Conservation (phyloP, 1,284 basidiomycete genomes). For the Cutaneotrichosporon cavernicola region DNA sequence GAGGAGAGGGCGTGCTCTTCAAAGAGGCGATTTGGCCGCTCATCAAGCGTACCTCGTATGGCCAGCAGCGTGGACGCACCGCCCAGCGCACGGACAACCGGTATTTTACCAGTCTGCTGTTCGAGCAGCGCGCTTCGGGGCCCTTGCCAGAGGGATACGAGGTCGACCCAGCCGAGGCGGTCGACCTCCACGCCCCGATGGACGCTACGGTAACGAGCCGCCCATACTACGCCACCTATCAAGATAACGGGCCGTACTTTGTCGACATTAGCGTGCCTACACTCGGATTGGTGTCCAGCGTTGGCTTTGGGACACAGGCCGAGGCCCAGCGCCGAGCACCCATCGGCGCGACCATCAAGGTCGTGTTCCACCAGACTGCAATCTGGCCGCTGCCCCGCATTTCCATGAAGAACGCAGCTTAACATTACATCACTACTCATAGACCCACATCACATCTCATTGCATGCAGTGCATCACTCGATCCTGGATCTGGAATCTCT, state of each 20-base stretch:
- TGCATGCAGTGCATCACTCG: slow-evolving; percentile 18
- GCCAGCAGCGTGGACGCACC: slow-evolving; percentile 26
- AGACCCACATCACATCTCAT: slow-evolving; percentile 14
- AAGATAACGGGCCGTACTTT: neutral
- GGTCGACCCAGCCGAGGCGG: slow-evolving; percentile 3
- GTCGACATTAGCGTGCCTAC: neutral
- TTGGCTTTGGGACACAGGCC: neutral
- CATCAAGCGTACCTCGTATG: slow-evolving; percentile 26
- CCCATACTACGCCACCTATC: neutral
- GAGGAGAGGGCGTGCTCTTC: slow-evolving; percentile 21
- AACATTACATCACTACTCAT: slow-evolving; percentile 11
- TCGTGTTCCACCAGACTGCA: slow-evolving; percentile 20
- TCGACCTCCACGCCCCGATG: slow-evolving; percentile 10
- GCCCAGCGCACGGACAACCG: slow-evolving; percentile 21
- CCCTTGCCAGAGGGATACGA: slow-evolving; percentile 9
- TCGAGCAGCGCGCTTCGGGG: slow-evolving; percentile 16
- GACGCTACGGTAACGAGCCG: neutral
- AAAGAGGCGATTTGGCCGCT: slow-evolving; percentile 31
- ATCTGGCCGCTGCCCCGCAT: slow-evolving; percentile 35
- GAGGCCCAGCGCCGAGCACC: neutral
- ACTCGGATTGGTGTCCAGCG: slow-evolving; percentile 8
- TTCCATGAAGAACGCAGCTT: neutral
- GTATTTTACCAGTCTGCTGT: slow-evolving; percentile 37
- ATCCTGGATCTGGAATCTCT: neutral
- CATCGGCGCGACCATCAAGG: slow-evolving; percentile 36